Conservation (phyloP, 179 eudicot genomes). For the Silene coronaria region DNA sequence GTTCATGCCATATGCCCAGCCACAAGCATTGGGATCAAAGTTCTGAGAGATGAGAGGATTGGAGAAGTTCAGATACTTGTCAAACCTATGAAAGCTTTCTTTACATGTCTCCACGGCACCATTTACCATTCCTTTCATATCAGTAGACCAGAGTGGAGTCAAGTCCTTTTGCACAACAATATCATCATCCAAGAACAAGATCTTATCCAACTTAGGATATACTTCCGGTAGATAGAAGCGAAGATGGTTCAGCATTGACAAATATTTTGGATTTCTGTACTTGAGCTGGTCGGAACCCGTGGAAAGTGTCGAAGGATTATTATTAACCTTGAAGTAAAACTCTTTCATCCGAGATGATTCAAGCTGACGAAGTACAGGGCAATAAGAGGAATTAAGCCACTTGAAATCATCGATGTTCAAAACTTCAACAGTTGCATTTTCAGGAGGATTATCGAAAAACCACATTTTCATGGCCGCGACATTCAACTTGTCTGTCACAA, state of each 20-base stretch:
- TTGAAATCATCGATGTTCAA: constrained; percentile 80
- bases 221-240: constrained; percentile 98
- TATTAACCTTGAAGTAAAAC: constrained; percentile 90
- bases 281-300: constrained; percentile 88
- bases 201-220: constrained; percentile 80
- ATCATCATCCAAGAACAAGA: constrained; percentile 89
- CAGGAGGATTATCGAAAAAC: constrained; percentile 77
- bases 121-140: constrained; percentile 91
- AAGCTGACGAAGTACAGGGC: constrained; percentile 93
- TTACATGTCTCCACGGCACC: constrained; percentile 99
- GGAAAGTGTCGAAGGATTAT: constrained; percentile 56
- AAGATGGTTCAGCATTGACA: constrained; percentile 95
- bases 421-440: constrained; percentile 60
- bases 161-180: constrained; percentile 96
- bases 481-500: constrained; percentile 90
- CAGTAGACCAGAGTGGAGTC: constrained; percentile 82
- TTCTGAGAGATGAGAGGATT: constrained; percentile 81
- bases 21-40: constrained; percentile 89
- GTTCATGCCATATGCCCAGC: constrained; percentile 99
- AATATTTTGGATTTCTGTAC: constrained; percentile 91
- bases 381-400: constrained; percentile 95
- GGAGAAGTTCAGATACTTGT: constrained; percentile 94
- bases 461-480: constrained; percentile 96
- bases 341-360: constrained; percentile 89
- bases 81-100: constrained; percentile 97